Evolutionary conservation across 2,329 filamentous ascomycete species (phyloP).

Genomic region (Eurotiales sp.): DNA sequence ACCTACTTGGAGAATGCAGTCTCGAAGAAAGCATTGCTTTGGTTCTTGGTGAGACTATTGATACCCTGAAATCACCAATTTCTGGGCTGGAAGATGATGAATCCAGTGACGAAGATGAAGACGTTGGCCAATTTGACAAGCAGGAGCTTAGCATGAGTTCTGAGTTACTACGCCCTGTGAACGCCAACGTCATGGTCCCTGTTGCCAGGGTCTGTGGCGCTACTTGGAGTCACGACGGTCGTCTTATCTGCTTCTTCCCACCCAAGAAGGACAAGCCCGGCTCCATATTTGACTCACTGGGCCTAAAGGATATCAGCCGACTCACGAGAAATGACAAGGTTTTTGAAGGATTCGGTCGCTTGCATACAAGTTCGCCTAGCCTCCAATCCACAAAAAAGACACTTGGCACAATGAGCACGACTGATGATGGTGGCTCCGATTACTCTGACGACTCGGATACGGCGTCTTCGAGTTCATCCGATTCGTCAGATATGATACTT

Average conservation of each 20-base stretch:
- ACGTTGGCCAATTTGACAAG: constrained; percentile 39
- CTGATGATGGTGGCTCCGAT: constrained; percentile 44
- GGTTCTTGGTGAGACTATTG: constrained; percentile 56
- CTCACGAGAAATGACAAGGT: constrained; percentile 49
- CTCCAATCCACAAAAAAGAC: constrained; percentile 13
- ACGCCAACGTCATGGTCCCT: constrained; percentile 62
- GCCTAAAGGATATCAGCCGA: constrained; percentile 47
- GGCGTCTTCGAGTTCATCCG: constrained; percentile 55
- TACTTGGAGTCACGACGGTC: constrained; percentile 55
- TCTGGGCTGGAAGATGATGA: constrained; percentile 62
- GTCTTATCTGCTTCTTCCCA: constrained; percentile 57
- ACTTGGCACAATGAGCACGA: constrained; percentile 37
- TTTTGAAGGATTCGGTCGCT: constrained; percentile 62
- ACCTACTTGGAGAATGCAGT: constrained; percentile 56
- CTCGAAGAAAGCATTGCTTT: constrained; percentile 55
- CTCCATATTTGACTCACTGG: constrained; percentile 47
- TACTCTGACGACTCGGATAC: constrained; percentile 53
- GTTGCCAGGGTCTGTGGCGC: constrained; percentile 58
- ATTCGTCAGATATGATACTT: constrained; percentile 41
- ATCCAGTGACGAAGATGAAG: constrained; percentile 78
- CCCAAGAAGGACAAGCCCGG: constrained; percentile 49
- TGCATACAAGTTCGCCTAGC: constrained; percentile 51
- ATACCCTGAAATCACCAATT: constrained; percentile 42
- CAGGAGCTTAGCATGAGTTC: constrained; percentile 48
- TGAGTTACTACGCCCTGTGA: constrained; percentile 50